These are phyloP conservation scores for Dryas alaskensis DNA, from an alignment of 306 rosid genomes.

Conservation along the genomic window DNA sequence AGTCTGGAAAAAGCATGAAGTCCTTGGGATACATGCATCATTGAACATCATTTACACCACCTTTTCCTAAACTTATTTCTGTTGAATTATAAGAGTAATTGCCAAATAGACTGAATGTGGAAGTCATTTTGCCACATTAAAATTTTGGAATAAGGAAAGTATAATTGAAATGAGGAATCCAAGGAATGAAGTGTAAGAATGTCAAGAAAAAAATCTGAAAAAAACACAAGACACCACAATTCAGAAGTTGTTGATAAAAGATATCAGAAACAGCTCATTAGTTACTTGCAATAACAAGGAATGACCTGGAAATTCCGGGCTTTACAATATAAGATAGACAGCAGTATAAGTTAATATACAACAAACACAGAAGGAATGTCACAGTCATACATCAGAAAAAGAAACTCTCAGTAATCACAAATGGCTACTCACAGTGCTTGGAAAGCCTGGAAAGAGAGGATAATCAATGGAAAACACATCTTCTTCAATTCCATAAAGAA, in stretches of 20 bases:
- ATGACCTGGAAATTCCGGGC: not conserved
- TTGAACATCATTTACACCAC: too few relatives aligned
- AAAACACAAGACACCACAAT: not conserved
- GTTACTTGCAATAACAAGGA: not conserved
- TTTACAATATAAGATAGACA: not conserved
- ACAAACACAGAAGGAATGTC: not conserved
- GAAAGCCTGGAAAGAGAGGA: slow-evolving; percentile 22
- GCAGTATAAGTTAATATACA: not conserved
- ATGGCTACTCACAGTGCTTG: slow-evolving; percentile 34
- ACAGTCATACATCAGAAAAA: not conserved
- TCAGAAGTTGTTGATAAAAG: not conserved
- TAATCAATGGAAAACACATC: slow-evolving; percentile 13
- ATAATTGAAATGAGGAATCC: too few relatives aligned
- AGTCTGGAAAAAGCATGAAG: too few relatives aligned
- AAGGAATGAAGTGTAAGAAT: too few relatives aligned
- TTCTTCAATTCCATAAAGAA: slow-evolving; percentile 26
- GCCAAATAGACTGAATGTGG: not conserved
- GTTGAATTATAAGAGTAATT: not conserved
- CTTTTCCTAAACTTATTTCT: too few relatives aligned
- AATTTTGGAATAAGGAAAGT: not conserved
- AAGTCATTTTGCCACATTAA: not conserved
- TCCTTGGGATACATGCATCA: too few relatives aligned
- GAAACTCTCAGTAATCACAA: not conserved
- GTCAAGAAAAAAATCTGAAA: too few relatives aligned
- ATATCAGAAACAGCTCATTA: not conserved